Evolutionary conservation across 208 protist genomes (phyloP).

Genomic region (Porcisia deanei): DNA sequence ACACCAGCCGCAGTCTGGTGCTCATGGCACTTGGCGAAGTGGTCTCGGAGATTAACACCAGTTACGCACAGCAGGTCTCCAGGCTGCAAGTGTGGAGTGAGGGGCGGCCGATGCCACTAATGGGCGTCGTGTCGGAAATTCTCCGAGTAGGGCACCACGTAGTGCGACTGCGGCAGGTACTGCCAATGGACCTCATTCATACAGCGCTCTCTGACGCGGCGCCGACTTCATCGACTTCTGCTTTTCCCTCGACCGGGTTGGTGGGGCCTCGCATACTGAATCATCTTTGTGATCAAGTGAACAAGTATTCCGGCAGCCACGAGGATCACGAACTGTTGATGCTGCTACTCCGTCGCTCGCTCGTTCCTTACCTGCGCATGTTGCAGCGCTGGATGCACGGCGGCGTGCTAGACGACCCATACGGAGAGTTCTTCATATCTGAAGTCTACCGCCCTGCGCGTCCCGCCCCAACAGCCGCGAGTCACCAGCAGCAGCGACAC

Average conservation of each 20-base stretch:
- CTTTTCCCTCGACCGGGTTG: constrained; percentile 31
- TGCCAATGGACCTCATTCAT: constrained; percentile 75
- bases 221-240: background rate
- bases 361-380: constrained; percentile 78
- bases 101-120: constrained; percentile 68
- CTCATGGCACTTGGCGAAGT: constrained; percentile 86
- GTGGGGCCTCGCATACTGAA: constrained; percentile 75
- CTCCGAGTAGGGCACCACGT: constrained; percentile 81
- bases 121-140: constrained; percentile 86
- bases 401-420: constrained; percentile 81
- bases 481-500: constrained; percentile 30
- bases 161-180: constrained; percentile 75
- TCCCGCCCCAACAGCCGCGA: constrained; percentile 16
- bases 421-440: constrained; percentile 86
- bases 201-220: constrained; percentile 29
- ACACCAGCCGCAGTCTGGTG: constrained; percentile 68
- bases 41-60: constrained; percentile 80
- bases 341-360: constrained; percentile 73
- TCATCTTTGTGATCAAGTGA: constrained; percentile 69
- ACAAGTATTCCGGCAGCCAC: constrained; percentile 58
- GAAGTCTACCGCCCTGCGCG: constrained; percentile 34
- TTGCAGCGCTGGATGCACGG: constrained; percentile 86
- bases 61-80: constrained; percentile 77
- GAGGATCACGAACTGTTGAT: constrained; percentile 78
- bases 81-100: constrained; percentile 69